Evolutionary conservation across 345 rosid species (phyloP).

Genomic region (Luvunga scandens): DNA sequence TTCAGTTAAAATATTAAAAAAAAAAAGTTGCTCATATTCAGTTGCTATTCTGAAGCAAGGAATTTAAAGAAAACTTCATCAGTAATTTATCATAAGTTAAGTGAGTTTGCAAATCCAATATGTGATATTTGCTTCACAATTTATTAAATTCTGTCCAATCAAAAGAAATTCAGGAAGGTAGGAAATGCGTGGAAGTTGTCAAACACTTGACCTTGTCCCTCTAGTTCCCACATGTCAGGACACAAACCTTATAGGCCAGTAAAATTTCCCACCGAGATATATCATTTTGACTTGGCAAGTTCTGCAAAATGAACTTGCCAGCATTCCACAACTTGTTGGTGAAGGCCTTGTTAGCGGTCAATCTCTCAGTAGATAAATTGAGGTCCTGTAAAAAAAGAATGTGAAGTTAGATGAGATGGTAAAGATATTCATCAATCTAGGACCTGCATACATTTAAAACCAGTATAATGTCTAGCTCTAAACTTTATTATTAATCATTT

Average conservation of each 20-base stretch:
- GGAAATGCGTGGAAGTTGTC: not conserved
- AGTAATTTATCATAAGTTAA: not conserved
- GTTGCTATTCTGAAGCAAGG: not conserved
- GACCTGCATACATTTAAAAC: slow-evolving; percentile 12
- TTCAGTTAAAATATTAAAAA: not conserved
- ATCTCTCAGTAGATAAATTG: slow-evolving; percentile 87
- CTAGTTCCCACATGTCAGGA: not conserved
- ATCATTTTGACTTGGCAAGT: slow-evolving; percentile 70
- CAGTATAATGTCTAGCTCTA: slow-evolving; percentile 8
- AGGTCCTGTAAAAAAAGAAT: slow-evolving; percentile 61
- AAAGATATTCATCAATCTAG: slow-evolving; percentile 13
- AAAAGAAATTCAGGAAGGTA: not conserved
- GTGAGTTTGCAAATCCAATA: not conserved
- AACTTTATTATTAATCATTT: not conserved
- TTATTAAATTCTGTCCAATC: not conserved
- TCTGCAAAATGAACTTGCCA: slow-evolving; percentile 90
- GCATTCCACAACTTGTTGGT: slow-evolving; percentile 99
- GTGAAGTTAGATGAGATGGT: slow-evolving; percentile 18
- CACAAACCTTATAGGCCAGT: slow-evolving; percentile 58
- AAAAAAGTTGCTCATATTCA: not conserved
- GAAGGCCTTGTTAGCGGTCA: slow-evolving; percentile 93
- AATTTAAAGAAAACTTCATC: not conserved
- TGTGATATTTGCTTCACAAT: not conserved
- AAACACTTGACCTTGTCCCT: not conserved
- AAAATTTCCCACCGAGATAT: slow-evolving; percentile 70